Evolutionary conservation across 75 land plant genomes (phyloP).

Genomic region (Cupressus sempervirens): DNA sequence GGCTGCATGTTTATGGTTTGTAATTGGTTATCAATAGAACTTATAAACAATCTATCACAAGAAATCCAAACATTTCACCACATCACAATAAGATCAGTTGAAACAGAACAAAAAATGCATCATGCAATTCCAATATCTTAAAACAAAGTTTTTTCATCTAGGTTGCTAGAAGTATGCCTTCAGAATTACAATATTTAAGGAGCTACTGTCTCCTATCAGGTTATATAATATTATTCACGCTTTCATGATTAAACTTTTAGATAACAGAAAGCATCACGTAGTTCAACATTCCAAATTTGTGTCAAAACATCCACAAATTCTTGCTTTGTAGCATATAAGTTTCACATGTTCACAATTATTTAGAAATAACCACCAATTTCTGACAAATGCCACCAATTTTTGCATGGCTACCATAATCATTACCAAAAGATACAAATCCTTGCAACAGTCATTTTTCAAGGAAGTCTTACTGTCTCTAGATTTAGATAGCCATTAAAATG

Average conservation of each 20-base stretch:
- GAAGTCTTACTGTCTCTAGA: neutral
- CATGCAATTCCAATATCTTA: neutral
- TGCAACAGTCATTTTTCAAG: neutral
- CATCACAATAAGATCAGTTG: neutral
- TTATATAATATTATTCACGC: constrained; percentile 1
- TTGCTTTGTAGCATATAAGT: neutral
- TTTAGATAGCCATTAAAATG: neutral
- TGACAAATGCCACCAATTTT: neutral
- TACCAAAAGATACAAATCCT: neutral
- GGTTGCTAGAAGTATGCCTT: neutral
- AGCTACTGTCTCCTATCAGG: neutral
- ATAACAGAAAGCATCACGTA: neutral
- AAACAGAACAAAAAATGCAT: neutral
- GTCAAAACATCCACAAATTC: neutral
- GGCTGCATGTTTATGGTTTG: neutral
- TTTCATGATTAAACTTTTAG: neutral
- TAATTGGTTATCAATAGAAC: neutral
- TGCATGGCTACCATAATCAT: neutral
- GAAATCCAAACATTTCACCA: neutral
- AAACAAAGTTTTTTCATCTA: neutral
- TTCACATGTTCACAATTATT: neutral
- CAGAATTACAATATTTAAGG: neutral
- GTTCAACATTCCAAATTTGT: neutral
- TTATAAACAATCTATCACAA: neutral
- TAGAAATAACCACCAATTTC: neutral